Percentiles rank a stretch among this genome's conserved stretches.
Conservation (phyloP, 1,284 basidiomycete genomes). For the Sutorius eximius region DNA sequence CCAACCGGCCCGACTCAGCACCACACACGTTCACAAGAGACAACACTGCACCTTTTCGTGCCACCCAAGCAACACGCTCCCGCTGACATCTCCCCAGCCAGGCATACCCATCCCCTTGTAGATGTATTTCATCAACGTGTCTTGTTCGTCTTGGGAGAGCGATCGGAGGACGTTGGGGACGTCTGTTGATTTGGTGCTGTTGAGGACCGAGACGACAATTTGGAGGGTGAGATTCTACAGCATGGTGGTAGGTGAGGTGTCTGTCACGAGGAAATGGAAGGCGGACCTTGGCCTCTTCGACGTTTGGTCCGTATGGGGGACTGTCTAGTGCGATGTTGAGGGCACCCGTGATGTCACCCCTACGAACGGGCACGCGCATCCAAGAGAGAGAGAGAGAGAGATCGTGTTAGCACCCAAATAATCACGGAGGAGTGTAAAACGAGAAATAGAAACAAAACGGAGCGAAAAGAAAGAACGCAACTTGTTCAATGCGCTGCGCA, state of each 20-base stretch:
- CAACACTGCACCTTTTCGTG: slow-evolving; percentile 32
- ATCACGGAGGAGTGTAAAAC: too few relatives aligned
- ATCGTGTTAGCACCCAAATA: background rate
- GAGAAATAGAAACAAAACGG: background rate
- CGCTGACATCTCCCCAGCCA: slow-evolving; percentile 81
- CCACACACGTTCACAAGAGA: background rate
- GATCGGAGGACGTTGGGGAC: slow-evolving; percentile 77
- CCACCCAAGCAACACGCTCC: slow-evolving; percentile 75
- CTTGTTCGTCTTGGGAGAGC: slow-evolving; percentile 80
- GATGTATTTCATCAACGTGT: slow-evolving; percentile 96
- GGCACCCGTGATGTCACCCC: slow-evolving; percentile 75
- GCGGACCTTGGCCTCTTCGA: slow-evolving; percentile 88
- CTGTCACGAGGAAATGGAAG: background rate
- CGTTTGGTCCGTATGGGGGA: slow-evolving; percentile 81
- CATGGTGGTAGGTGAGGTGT: background rate
- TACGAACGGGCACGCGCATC: slow-evolving; percentile 25
- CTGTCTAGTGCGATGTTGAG: slow-evolving; percentile 69
- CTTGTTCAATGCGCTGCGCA: slow-evolving; percentile 75
- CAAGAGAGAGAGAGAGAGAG: background rate
- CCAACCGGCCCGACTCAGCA: slow-evolving; percentile 8
- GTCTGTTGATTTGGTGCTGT: slow-evolving; percentile 91
- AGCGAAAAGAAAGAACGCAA: slow-evolving; percentile 38
- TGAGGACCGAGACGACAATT: slow-evolving; percentile 89
- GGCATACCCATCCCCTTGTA: slow-evolving; percentile 95
- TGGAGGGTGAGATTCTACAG: slow-evolving; percentile 75